phyloP scores from a whole-genome alignment of 2,329 filamentous ascomycete genomes.

The Microcyclospora pomicola region DNA sequence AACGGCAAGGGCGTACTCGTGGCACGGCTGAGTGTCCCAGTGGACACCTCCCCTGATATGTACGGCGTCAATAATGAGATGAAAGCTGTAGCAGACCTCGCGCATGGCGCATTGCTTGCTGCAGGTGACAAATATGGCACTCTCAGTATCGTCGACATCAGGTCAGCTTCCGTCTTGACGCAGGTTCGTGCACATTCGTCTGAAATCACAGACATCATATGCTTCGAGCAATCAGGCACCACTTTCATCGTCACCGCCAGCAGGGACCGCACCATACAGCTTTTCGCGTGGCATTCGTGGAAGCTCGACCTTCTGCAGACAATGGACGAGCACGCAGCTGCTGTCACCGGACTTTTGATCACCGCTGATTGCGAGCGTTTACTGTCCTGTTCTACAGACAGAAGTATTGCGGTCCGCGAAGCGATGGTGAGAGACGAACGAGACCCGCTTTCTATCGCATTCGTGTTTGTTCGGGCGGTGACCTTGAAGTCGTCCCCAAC shows the following conservation, averaged over 20 bases:
- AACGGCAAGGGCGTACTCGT: conserved; percentile 55
- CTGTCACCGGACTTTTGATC: conserved; percentile 66
- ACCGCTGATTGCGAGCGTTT: conserved; percentile 52
- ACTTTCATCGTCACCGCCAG: conserved; percentile 69
- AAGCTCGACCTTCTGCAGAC: conserved; percentile 66
- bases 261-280: conserved; percentile 79
- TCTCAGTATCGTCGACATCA: conserved; percentile 44
- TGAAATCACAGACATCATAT: conserved; percentile 69
- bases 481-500: conserved; percentile 75
- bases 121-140: conserved; percentile 80
- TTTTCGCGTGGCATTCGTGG: conserved; percentile 51
- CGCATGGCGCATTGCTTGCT: conserved; percentile 53
- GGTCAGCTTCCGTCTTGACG: conserved; percentile 47
- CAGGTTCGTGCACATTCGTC: conserved; percentile 75
- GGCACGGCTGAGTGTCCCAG: conserved; percentile 48
- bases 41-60: conserved; percentile 48
- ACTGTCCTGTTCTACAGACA: conserved; percentile 77
- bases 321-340: conserved; percentile 77
- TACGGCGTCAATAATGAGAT: conserved; percentile 42
- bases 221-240: conserved; percentile 48
- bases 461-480: conserved; percentile 62
- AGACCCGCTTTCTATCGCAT: conserved; percentile 50
- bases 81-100: conserved; percentile 44
- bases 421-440: conserved; percentile 55
- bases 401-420: conserved; percentile 73